Conservation (phyloP, 352 stramenopile species). For the Phytophthora cactorum region DNA sequence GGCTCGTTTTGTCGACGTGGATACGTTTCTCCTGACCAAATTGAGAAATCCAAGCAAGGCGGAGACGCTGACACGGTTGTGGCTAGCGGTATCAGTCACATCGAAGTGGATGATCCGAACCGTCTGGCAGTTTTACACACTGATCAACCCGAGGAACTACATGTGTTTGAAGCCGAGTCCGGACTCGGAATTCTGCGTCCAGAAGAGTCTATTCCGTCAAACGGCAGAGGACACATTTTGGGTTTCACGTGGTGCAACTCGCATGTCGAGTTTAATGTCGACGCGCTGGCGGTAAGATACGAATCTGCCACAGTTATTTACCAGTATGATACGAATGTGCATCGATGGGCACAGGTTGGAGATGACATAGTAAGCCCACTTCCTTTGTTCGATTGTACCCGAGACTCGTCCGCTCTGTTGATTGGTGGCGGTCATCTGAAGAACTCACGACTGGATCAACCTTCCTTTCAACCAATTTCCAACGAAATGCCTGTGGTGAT, state of each 20-base stretch:
- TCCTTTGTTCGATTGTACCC: conserved; percentile 81
- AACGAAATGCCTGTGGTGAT: conserved; percentile 83
- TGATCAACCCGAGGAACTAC: conserved; percentile 51
- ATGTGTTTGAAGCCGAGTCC: conserved; percentile 84
- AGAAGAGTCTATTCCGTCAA: conserved; percentile 69
- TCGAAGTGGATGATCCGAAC: conserved; percentile 89
- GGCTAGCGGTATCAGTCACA: conserved; percentile 55
- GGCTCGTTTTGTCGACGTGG: conserved; percentile 43
- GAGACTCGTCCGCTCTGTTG: conserved; percentile 80
- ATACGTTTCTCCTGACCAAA: conserved; percentile 33
- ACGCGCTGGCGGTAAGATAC: conserved; percentile 79
- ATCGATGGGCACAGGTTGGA: conserved; percentile 66
- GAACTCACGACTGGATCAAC: conserved; percentile 15
- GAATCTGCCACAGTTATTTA: conserved; percentile 75
- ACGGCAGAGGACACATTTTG: conserved; percentile 59
- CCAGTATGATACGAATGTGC: conserved; percentile 71
- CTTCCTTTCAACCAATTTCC: conserved; percentile 35
- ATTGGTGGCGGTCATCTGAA: conserved; percentile 64
- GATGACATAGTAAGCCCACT: conserved; percentile 62
- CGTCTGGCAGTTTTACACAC: conserved; percentile 72
- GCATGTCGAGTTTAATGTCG: conserved; percentile 87
- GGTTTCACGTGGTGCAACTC: conserved; percentile 83
- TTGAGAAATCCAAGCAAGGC: conserved; percentile 15
- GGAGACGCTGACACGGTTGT: conserved; percentile 3
- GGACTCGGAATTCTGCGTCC: conserved; percentile 77